phyloP scores from a whole-genome alignment of 306 rosid species.

The Cercis canadensis region DNA sequence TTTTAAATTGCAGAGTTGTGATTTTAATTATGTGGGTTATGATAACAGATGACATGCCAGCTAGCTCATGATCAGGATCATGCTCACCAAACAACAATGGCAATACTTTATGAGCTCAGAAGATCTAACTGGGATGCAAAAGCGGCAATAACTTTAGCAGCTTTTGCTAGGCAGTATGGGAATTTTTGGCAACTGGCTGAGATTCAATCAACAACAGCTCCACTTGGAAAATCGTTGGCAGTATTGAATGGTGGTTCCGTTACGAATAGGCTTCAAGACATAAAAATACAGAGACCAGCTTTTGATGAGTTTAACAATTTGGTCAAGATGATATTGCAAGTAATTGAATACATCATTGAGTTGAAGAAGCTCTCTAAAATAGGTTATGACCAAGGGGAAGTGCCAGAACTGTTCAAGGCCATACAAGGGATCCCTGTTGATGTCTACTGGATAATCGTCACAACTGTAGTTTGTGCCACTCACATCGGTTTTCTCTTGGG shows the following conservation, averaged over 20 bases:
- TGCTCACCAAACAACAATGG: conserved; percentile 44
- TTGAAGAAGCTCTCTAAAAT: conserved; percentile 41
- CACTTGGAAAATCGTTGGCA: conserved; percentile 29
- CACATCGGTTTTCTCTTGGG: conserved; percentile 8
- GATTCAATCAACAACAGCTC: background rate
- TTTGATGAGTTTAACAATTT: background rate
- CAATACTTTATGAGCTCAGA: conserved; percentile 42
- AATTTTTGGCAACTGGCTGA: conserved; percentile 33
- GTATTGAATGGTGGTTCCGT: background rate
- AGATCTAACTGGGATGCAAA: conserved; percentile 71
- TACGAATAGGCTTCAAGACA: conserved; percentile 7
- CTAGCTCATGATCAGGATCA: background rate
- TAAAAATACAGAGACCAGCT: background rate
- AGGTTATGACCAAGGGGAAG: conserved; percentile 35
- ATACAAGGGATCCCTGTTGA: conserved; percentile 35
- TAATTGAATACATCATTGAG: conserved; percentile 44
- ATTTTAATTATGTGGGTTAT: too few relatives aligned
- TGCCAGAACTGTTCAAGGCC: conserved; percentile 42
- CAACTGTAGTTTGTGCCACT: conserved; percentile 31
- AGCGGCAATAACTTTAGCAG: conserved; percentile 44
- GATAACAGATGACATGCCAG: conserved; percentile 43
- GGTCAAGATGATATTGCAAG: conserved; percentile 25
- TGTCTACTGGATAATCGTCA: conserved; percentile 42
- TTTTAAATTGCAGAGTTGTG: too few relatives aligned
- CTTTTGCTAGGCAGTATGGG: conserved; percentile 43